Evolutionary conservation across 768 basidiomycete species (phyloP), one percentile per base, ranked within the genome.

Genomic region (Atractiella rhizophila): DNA sequence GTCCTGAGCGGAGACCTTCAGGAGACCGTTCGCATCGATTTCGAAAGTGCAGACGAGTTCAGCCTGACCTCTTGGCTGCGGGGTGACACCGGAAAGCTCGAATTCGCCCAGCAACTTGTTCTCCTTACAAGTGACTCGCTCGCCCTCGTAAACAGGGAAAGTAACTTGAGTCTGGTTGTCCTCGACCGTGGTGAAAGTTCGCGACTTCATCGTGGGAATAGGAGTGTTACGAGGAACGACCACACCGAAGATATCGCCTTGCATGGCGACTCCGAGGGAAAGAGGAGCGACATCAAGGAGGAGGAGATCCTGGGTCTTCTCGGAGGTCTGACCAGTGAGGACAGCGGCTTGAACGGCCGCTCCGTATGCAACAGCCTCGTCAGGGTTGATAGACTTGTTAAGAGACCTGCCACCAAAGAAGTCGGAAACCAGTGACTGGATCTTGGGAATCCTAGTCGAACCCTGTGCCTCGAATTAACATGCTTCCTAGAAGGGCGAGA

Each of bases 311-410:
- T 83, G 78, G 45, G 91, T 98, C 68, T 96, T 88, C 53, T 98
- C 91, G 27, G 85, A 94, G 36, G 86, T 94, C 62, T 94, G 85
- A 44, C 85, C 85, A 52, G 91, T 91, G 48, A 98, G 80, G 57
- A 98, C 79, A 44, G 91, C 91, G 46, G 91, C 91, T 65, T 98
- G 91, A 56, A 98, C 91, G 53, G 91, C 88, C 53, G 91, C 91
- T 67, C 91, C 91, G 63, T 96, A 94, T 36, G 91, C 91, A 54
- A 98, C 91, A 55, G 91, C 91, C 67, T 98, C 91, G 57, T 98
- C 91, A 48, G 91, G 91, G 71, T 98, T 98, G 67, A 98, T 98
- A 45, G 85, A 91, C 70, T 98, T 98, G 75, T 96, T 96, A 59
- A 94, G 65, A 60, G 86, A 80, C 55, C 88, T 83, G 47, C 83